These are phyloP conservation scores for Liriodendron chinense DNA, from an alignment of 164 flowering plant genomes.

Conservation along the genomic window DNA sequence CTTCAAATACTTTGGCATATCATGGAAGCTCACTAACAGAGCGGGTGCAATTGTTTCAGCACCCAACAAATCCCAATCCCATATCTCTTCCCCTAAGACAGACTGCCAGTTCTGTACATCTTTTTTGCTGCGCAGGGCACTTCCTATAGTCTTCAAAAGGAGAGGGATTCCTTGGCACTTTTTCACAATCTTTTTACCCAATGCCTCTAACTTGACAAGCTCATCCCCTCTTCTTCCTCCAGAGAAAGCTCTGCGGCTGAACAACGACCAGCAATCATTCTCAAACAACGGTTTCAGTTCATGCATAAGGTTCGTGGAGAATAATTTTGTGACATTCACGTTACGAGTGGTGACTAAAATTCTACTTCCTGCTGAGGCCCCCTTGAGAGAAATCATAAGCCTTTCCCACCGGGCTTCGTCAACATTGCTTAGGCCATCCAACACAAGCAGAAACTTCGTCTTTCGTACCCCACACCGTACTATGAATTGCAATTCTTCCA, in stretches of 20 bases:
- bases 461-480: neutral
- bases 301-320: slow-evolving; percentile 2
- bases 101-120: slow-evolving; percentile 1
- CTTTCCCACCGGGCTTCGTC: slow-evolving; percentile 1
- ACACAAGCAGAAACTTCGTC: slow-evolving; percentile 5
- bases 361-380: neutral
- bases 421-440: slow-evolving; percentile 11
- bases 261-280: slow-evolving; percentile 9
- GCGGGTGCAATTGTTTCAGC: neutral
- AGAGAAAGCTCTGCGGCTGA: slow-evolving; percentile 3
- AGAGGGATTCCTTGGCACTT: slow-evolving; percentile 18
- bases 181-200: slow-evolving; percentile 5
- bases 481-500: neutral
- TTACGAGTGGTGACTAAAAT: slow-evolving; percentile 13
- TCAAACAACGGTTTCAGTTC: slow-evolving; percentile 5
- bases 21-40: slow-evolving; percentile 12
- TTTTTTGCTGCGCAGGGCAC: slow-evolving; percentile 7
- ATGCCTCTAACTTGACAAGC: neutral
- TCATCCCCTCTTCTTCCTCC: neutral
- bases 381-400: neutral
- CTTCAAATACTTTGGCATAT: slow-evolving; percentile 1
- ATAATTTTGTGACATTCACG: neutral
- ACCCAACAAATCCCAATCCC: neutral
- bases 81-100: slow-evolving; percentile 1
- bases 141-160: slow-evolving; percentile 5